Percentiles rank a stretch among this genome's conserved stretches.
These are phyloP conservation scores for Choiromyces venosus DNA, from an alignment of 495 filamentous ascomycete genomes.

Conservation along the genomic window DNA sequence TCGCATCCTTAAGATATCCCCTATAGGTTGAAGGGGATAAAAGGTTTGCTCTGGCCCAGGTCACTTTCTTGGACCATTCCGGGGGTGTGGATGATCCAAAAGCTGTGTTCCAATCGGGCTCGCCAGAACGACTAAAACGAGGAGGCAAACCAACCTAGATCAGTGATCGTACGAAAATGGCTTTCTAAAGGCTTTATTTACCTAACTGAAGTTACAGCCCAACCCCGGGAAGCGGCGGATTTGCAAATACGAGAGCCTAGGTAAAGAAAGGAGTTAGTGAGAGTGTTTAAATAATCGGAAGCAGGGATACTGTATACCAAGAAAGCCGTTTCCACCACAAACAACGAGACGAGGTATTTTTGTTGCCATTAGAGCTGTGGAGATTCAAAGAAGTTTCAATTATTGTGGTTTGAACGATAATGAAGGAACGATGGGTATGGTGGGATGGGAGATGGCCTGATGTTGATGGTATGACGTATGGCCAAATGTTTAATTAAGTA, in stretches of 20 bases:
- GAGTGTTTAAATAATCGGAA: conserved; percentile 18
- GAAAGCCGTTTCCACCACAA: conserved; percentile 90
- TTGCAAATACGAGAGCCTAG: conserved; percentile 83
- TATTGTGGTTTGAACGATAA: not conserved
- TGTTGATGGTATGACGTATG: not conserved
- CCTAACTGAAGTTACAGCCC: conserved; percentile 87
- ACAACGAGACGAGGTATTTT: conserved; percentile 59
- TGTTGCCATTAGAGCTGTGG: conserved; percentile 20
- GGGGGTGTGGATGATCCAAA: conserved; percentile 69
- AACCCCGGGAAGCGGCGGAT: conserved; percentile 71
- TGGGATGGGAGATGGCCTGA: not conserved
- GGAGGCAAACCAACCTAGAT: not conserved
- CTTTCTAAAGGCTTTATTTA: conserved; percentile 41
- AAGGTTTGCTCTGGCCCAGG: conserved; percentile 83
- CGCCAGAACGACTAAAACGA: conserved; percentile 68
- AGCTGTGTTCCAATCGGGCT: conserved; percentile 73
- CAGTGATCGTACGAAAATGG: not conserved
- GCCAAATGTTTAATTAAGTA: not conserved
- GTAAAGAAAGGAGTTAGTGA: not conserved
- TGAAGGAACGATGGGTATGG: not conserved
- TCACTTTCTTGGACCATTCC: conserved; percentile 70
- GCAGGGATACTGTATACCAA: conserved; percentile 54
- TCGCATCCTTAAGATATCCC: conserved; percentile 62
- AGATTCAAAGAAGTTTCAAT: not conserved
- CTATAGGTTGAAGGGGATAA: conserved; percentile 73